These are phyloP conservation scores for Colletotrichum theobromicola DNA, from an alignment of 2,329 filamentous ascomycete species.

Conservation along the genomic window DNA sequence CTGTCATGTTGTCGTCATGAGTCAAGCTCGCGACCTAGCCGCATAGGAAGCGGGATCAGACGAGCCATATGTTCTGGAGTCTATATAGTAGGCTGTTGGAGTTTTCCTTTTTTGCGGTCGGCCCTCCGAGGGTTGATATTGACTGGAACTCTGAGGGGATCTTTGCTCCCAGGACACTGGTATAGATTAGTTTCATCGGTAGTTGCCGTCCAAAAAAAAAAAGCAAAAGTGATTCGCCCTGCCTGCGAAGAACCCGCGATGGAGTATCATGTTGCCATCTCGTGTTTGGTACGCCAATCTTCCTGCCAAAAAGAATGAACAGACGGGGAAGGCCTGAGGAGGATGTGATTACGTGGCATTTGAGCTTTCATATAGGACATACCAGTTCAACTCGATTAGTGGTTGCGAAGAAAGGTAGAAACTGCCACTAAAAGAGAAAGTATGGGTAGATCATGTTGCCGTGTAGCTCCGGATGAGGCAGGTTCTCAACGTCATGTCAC, in stretches of 20 bases:
- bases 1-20: no score
- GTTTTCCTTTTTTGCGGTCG: neutral
- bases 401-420: neutral
- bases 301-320: neutral
- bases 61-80: neutral
- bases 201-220: neutral
- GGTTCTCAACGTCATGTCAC: no score
- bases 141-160: neutral
- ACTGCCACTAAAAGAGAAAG: neutral
- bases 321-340: neutral
- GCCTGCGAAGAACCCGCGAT: neutral
- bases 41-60: rapidly evolving
- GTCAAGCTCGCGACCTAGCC: neutral
- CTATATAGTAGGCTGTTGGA: neutral
- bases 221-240: neutral
- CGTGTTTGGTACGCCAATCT: neutral
- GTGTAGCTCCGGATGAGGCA: no score
- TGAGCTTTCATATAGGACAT: neutral
- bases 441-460: no score
- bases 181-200: neutral
- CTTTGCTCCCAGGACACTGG: neutral
- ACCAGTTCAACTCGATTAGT: neutral
- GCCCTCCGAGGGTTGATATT: rapidly evolving
- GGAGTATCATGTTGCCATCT: neutral
- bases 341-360: rapidly evolving